Evolutionary conservation across 2,329 filamentous ascomycete species (phyloP).

Genomic region (Pseudogymnoascus sp.): DNA sequence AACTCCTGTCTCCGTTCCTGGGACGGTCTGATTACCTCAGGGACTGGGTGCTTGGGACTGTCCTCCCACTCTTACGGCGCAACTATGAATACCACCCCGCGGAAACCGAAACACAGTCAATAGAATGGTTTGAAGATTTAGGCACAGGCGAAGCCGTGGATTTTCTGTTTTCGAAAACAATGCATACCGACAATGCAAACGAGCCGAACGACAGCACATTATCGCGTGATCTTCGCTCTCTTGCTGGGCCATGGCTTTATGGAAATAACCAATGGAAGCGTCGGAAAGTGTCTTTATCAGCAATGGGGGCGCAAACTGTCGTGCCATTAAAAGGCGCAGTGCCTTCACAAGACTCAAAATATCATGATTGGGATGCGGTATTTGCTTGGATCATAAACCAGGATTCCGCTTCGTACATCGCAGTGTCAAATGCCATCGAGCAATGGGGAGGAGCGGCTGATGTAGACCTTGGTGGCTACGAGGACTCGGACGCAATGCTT

Average conservation of each 20-base stretch:
- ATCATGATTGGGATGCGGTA: conserved; percentile 60
- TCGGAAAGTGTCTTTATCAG: conserved; percentile 28
- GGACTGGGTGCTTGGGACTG: conserved; percentile 59
- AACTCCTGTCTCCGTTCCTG: conserved; percentile 62
- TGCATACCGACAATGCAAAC: conserved; percentile 28
- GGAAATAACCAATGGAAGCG: conserved; percentile 52
- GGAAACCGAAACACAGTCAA: conserved; percentile 36
- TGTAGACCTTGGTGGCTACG: conserved; percentile 56
- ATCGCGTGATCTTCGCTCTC: conserved; percentile 56
- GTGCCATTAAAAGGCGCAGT: conserved; percentile 22
- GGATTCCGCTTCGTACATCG: conserved; percentile 50
- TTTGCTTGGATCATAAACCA: conserved; percentile 59
- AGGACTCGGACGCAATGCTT: conserved; percentile 44
- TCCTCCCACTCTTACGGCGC: conserved; percentile 60
- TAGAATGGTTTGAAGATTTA: conserved; percentile 56
- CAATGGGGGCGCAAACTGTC: conserved; percentile 13
- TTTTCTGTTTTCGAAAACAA: conserved; percentile 52
- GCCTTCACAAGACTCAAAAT: conserved; percentile 28
- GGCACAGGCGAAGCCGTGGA: conserved; percentile 51
- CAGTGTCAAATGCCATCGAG: conserved; percentile 55
- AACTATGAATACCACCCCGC: conserved; percentile 61
- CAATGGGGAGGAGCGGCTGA: conserved; percentile 69
- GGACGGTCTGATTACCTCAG: conserved; percentile 51
- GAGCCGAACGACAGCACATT: conserved; percentile 29
- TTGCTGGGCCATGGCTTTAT: conserved; percentile 69